Percentiles rank a stretch among this genome's conserved stretches.
Evolutionary conservation across 2,329 filamentous ascomycete genomes (phyloP).

Genomic region (Xylaria sp.): DNA sequence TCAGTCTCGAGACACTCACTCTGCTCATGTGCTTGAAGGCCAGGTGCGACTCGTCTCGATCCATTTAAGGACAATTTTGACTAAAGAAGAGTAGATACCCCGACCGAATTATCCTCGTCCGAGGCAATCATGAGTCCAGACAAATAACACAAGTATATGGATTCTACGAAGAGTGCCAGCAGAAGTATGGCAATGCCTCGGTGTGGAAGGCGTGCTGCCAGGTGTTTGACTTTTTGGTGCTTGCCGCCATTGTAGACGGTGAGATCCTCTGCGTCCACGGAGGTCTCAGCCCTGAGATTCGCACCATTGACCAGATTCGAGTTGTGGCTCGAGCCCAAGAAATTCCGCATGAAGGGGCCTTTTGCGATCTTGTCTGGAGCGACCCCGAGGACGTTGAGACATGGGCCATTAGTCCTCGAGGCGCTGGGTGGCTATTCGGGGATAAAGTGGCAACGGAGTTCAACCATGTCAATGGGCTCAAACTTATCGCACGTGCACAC

Average conservation of each 20-base stretch:
- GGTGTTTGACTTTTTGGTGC: conserved; percentile 97
- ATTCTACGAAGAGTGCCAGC: conserved; percentile 97
- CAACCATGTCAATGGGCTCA: conserved; percentile 95
- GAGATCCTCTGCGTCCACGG: conserved; percentile 99
- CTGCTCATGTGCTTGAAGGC: conserved; percentile 94
- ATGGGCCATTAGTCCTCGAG: conserved; percentile 92
- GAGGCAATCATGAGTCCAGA: conserved; percentile 96
- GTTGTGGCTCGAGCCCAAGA: conserved; percentile 98
- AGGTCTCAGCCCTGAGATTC: conserved; percentile 87
- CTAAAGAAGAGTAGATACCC: conserved; percentile 77
- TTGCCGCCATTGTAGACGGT: conserved; percentile 97
- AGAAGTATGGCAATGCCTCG: conserved; percentile 98
- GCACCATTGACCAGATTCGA: conserved; percentile 98
- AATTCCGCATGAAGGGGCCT: conserved; percentile 97
- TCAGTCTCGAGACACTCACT: conserved; percentile 97
- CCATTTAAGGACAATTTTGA: not conserved
- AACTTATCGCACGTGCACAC: conserved; percentile 95
- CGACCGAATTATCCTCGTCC: conserved; percentile 92
- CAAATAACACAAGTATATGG: conserved; percentile 99
- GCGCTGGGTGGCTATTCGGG: conserved; percentile 97
- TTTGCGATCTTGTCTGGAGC: conserved; percentile 98
- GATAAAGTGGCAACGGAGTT: conserved; percentile 98
- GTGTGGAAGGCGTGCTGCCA: conserved; percentile 99
- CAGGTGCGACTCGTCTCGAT: conserved; percentile 57
- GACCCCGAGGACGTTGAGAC: conserved; percentile 98